Base-by-base conservation (phyloP, 176 grass and related monocot species). In the Triticum turgidum region DNA sequence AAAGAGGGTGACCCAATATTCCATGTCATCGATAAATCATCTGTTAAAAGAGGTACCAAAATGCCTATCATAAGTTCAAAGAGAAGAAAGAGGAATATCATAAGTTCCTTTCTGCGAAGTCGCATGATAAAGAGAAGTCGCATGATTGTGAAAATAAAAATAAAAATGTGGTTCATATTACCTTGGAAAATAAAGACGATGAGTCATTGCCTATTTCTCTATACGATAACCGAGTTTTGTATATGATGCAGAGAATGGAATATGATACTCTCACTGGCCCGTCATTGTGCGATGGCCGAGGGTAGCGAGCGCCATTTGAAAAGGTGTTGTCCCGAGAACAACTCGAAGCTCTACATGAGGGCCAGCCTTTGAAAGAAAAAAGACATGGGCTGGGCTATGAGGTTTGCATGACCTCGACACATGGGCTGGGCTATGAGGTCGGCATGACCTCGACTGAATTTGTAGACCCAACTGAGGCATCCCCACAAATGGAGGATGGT, bases 401-500 rank as follows among this genome's bases (percentile, higher is more conserved):
- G 4, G 82, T 84, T 0, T 21, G 30, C 6, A 76, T 84, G 82
- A 30, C 29, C 29, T 30, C 29, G 29, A 30, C 29, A 30, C 29
- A 30, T 30, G 29, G 29, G 29, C 29, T 30, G 29, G 29, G 29
- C 29, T 30, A 30, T 30, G 29, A 30, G 29, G 29, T 30, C 29
- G 29, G 29, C 29, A 30, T 30, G 29, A 65, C 82, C 2, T 84
- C 58, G 0, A 0, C 4, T 1, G 20, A 65, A 1, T 29, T 61
- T 10, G 7, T 73, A 3, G 54, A 73, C 1, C 17, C 22, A 12
- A 4, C 3, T 0, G 0, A 3, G 17, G 15, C 56, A 1, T 34
- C 38, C 14, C 82, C 70, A 5, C 56, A 84, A 64, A 84, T 75
- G 58, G 70, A 76, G 1, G 69, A 84, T 11, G 81, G 34, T 11